Base-by-base conservation (phyloP, 2,329 filamentous ascomycete genomes). In the Leptoxyphium fumago region DNA sequence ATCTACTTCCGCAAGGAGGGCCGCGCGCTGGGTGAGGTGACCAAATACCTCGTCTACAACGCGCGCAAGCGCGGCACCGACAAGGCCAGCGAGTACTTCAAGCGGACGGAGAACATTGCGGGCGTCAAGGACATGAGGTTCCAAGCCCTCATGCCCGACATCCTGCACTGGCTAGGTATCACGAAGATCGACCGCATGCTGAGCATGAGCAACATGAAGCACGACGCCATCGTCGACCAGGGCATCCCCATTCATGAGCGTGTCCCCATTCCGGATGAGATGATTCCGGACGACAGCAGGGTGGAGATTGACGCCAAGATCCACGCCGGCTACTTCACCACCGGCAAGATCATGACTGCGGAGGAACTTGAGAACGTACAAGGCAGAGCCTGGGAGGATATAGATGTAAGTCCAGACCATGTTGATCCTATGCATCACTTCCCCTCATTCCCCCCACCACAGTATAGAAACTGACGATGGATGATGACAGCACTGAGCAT, bases 251-350 rank as follows among this genome's bases (percentile, higher is more conserved):
- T 95, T 54, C 74, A 82, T 56, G 87, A 95, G 67, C 77, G 88
- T 48, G 80, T 96, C 40, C 87, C 93, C 48, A 85, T 96, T 50
- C 91, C 89, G 3, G 86, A 94, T 52, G 83, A 91, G 29, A 79
- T 91, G 75, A 95, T 96, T 55, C 91, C 91, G 10, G 84, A 81
- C 50, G 91, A 96, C 65, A 94, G 87, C 43, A 74, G 89, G 52
- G 91, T 96, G n/a, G 91, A 98, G 64, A 98, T 96, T 58, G 91
- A 96, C 64, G 91, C 91, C 46, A 96, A 96, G 71, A 95, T 96
- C 60, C 91, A 89, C 55, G 87, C 89, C 48, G 91, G 78, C 17
- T 80, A 80, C 58, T 80, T 95, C 62, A 95, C 89, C 6, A 86
- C 82, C 10, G 89, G 88, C 42, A 87, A 91, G 65, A 76, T 85